Percentiles rank a stretch among this genome's conserved stretches.
Conservation (phyloP, 305 asterid species). For the Rubia tinctorum region DNA sequence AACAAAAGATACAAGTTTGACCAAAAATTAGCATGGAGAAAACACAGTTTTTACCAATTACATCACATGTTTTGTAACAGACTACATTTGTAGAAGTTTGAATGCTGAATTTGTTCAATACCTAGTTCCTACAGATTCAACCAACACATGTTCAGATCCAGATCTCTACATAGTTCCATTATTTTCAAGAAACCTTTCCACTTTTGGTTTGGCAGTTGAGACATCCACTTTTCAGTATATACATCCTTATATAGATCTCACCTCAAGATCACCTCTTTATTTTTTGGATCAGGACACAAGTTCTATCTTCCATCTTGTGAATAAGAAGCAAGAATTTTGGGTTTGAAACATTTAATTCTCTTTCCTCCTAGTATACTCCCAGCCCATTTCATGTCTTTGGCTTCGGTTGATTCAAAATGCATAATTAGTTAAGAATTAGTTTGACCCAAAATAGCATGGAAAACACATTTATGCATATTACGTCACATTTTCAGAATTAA, state of each 20-base stretch:
- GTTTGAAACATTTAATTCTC: no score
- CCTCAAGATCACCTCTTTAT: no score
- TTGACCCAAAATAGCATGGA: not conserved
- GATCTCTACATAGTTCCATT: no score
- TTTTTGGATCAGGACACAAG: no score
- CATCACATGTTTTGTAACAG: not conserved
- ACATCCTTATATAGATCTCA: not conserved
- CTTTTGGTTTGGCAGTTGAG: not conserved
- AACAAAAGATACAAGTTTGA: not conserved
- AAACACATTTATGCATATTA: not conserved
- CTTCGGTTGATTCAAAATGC: not conserved
- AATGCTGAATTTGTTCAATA: not conserved
- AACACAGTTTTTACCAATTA: not conserved
- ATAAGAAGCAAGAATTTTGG: no score
- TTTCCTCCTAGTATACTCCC: no score
- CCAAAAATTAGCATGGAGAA: not conserved
- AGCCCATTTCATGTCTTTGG: no score
- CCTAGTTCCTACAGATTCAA: no score
- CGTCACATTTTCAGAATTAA: not conserved
- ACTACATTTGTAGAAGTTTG: not conserved
- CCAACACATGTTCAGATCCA: no score
- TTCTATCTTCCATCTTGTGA: no score
- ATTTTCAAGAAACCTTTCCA: not conserved
- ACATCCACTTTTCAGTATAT: not conserved
- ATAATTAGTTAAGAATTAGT: constrained; percentile 15